Evolutionary conservation across 768 basidiomycete genomes (phyloP).

Genomic region (Gloeophyllum trabeum): DNA sequence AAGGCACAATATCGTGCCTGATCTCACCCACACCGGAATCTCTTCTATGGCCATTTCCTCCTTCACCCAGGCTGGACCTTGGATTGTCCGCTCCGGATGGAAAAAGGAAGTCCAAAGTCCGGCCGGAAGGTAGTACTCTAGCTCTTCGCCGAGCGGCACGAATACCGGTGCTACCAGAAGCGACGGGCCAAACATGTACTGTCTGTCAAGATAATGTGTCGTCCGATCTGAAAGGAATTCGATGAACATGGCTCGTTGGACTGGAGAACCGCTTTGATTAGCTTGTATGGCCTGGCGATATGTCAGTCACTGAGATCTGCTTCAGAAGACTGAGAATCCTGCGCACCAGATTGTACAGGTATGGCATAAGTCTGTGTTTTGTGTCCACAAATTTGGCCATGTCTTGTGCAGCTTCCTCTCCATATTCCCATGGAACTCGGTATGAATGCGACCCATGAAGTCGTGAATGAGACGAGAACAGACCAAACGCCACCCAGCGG

Average conservation of each 20-base stretch:
- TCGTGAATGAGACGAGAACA: conserved; percentile 69
- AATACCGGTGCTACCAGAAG: conserved; percentile 56
- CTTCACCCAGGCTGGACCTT: conserved; percentile 53
- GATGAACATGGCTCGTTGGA: conserved; percentile 57
- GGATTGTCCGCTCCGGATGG: conserved; percentile 37
- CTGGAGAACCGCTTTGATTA: conserved; percentile 37
- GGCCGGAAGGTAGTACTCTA: conserved; percentile 49
- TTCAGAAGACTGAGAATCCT: background rate
- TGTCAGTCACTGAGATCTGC: background rate
- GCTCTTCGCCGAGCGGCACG: conserved; percentile 38
- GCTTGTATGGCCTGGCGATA: conserved; percentile 36
- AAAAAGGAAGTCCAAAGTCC: conserved; percentile 54
- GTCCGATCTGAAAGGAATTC: conserved; percentile 50
- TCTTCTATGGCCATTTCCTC: conserved; percentile 52
- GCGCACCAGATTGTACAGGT: conserved; percentile 46
- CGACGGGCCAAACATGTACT: conserved; percentile 47
- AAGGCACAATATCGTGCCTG: conserved; percentile 44
- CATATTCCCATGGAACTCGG: conserved; percentile 70
- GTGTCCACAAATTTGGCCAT: conserved; percentile 51
- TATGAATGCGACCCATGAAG: conserved; percentile 67
- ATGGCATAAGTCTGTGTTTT: conserved; percentile 68
- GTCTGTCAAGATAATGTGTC: conserved; percentile 47
- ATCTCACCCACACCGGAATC: conserved; percentile 58
- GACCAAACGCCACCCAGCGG: conserved; percentile 67
- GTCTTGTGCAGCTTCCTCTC: conserved; percentile 53